phyloP scores from a whole-genome alignment of 192 early-diverging fungal genomes.

The Coemansia sp. region DNA sequence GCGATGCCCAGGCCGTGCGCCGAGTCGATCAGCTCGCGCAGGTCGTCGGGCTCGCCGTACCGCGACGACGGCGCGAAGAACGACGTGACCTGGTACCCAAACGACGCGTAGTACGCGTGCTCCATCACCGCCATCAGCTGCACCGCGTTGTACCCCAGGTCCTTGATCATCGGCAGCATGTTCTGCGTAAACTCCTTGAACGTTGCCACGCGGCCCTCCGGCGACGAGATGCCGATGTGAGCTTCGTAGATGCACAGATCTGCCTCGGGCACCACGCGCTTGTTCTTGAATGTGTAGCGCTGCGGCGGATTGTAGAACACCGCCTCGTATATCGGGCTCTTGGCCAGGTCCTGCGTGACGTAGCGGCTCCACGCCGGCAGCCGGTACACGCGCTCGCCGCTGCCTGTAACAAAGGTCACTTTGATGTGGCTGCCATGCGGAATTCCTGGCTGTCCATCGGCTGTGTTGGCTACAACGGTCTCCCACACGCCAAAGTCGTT shows the following conservation, averaged over 20 bases:
- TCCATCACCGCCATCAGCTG: slow-evolving; percentile 97
- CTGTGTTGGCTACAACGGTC: slow-evolving; percentile 63
- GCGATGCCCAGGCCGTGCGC: slow-evolving; percentile 86
- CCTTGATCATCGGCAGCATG: slow-evolving; percentile 79
- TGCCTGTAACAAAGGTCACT: slow-evolving; percentile 73
- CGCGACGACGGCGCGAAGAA: slow-evolving; percentile 94
- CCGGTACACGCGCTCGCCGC: slow-evolving; percentile 79
- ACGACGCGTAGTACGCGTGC: slow-evolving; percentile 97
- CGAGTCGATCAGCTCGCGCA: slow-evolving; percentile 87
- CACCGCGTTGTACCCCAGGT: slow-evolving; percentile 80
- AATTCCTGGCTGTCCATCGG: slow-evolving; percentile 67
- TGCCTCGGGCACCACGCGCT: slow-evolving; percentile 63
- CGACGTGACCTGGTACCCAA: slow-evolving; percentile 97
- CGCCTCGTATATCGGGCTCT: slow-evolving; percentile 83
- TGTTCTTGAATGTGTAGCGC: slow-evolving; percentile 77
- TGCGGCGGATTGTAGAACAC: slow-evolving; percentile 92
- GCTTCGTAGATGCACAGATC: slow-evolving; percentile 88
- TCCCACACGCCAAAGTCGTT: slow-evolving; percentile 84
- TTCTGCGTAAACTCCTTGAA: slow-evolving; percentile 89
- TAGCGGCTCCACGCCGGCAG: slow-evolving; percentile 86
- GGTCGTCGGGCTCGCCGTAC: slow-evolving; percentile 90
- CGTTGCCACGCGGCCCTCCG: slow-evolving; percentile 76
- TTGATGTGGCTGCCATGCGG: slow-evolving; percentile 88
- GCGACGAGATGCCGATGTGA: slow-evolving; percentile 92
- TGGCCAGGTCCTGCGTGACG: slow-evolving; percentile 80